Evolutionary conservation across 176 grass and related monocot genomes (phyloP).

Genomic region (Luzula sylvatica): DNA sequence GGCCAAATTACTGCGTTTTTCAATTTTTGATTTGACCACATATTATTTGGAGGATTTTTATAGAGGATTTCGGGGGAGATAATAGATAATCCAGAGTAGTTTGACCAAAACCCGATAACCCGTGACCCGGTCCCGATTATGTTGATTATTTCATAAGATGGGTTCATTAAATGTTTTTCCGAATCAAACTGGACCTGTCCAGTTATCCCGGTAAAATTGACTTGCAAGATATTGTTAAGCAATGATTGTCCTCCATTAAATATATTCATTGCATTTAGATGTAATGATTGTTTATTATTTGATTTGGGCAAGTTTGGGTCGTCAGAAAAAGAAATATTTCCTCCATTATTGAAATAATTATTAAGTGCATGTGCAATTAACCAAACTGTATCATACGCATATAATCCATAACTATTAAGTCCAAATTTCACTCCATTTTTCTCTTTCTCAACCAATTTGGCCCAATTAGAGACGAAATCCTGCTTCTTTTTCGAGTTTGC

Average conservation of each 20-base stretch:
- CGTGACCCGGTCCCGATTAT: conserved; percentile 56
- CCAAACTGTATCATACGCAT: conserved; percentile 84
- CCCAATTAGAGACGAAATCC: conserved; percentile 41
- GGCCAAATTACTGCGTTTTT: conserved; percentile 46
- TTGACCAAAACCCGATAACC: conserved; percentile 76
- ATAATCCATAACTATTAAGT: conserved; percentile 53
- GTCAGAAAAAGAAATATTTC: conserved; percentile 63
- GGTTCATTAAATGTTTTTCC: conserved; percentile 48
- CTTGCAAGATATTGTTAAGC: conserved; percentile 39
- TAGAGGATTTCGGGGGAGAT: conserved; percentile 57
- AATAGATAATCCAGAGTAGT: conserved; percentile 69
- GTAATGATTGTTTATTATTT: conserved; percentile 27
- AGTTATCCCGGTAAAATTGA: conserved; percentile 54
- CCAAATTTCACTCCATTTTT: conserved; percentile 5
- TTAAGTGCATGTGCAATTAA: conserved; percentile 71
- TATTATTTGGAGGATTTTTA: conserved; percentile 34
- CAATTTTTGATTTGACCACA: conserved; percentile 31
- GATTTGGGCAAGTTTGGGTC: conserved; percentile 41
- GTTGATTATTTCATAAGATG: conserved; percentile 79
- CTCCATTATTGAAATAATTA: conserved; percentile 50
- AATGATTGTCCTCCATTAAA: conserved; percentile 50
- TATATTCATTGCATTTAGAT: conserved; percentile 51
- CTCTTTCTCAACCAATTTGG: conserved; percentile 32
- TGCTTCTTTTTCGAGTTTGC: conserved; percentile 49
- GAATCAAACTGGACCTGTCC: conserved; percentile 56